Base-by-base conservation (phyloP, 1,284 basidiomycete species). In the Butyriboletus appendiculatus region DNA sequence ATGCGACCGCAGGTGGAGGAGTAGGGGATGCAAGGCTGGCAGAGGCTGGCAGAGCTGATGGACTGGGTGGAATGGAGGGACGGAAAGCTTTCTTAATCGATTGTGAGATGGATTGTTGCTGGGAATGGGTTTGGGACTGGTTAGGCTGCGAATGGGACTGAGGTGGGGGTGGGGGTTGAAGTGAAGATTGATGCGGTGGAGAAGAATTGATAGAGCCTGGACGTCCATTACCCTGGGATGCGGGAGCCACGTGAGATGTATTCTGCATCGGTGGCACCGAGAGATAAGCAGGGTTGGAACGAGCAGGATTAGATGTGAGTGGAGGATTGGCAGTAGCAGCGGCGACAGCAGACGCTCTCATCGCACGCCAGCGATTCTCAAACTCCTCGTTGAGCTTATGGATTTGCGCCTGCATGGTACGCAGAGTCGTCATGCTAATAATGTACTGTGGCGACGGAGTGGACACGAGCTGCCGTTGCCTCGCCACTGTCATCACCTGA, bases 401-500 rank as follows among this genome's bases (percentile, higher is more conserved):
- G n/a, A 81, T 62, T 56, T 84, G 79, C 10, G 39, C 18, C n/a
- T 73, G 64, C 78, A 86, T 81, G 35, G 49, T 65, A 41, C 76
- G 76, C 34, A 88, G 69, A 24, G 66, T 72, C 0, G 74, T 64
- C 12, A 81, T 53, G 32, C 64, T 69, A 18, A 86, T 60, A 37
- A 86, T 75, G 59, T 77, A 86, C 39, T 79, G 80, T 26, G 82
- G 80, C 49, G 71, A 74, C 10, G 72, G 64, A 10, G 70, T 69
- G 2, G 75, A 65, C 16, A 82, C 60, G 52, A 83, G 67, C 7
- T 62, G 64, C 32, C 80, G 72, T 71, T 90, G 87, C 44, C 76
- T 76, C 40, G 73, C 69, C 18, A 81, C 78, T 5, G 79, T 77
- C 47, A 75, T 62, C 43, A 80, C 76, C 85, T 89, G 58, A 43